A percentile compares a stretch with the other conserved stretches of the same genome.
Evolutionary conservation across 1,284 basidiomycete species (phyloP).

Genomic region (Cutaneotrichosporon mucoides): DNA sequence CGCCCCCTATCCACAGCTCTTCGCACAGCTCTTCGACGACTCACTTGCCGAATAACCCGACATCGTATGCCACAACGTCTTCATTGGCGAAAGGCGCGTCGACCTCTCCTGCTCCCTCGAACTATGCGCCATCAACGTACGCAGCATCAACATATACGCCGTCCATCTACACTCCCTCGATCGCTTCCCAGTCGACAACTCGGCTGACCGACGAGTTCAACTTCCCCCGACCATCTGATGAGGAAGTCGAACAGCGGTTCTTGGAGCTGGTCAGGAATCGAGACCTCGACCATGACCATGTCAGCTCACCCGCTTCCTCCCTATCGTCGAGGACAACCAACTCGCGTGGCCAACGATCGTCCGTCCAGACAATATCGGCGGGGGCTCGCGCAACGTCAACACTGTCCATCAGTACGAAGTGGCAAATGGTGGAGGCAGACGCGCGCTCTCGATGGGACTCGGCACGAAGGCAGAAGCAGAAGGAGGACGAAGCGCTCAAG

Average conservation of each 20-base stretch:
- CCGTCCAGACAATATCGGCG: conserved; percentile 19
- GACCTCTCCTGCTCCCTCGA: neutral
- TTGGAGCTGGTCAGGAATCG: conserved; percentile 66
- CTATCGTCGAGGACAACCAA: conserved; percentile 24
- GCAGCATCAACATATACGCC: conserved; percentile 5
- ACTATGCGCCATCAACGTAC: conserved; percentile 6
- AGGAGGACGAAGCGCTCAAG: conserved; percentile 55
- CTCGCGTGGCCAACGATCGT: conserved; percentile 7
- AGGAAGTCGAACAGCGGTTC: conserved; percentile 72
- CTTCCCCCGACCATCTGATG: conserved; percentile 60
- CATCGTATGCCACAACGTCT: neutral
- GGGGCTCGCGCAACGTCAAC: conserved; percentile 37
- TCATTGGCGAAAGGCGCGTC: neutral
- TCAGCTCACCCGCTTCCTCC: conserved; percentile 25
- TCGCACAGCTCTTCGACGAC: too few species aligned
- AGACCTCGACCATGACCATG: conserved; percentile 52
- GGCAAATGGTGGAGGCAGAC: conserved; percentile 83
- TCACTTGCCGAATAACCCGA: neutral
- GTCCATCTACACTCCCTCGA: conserved; percentile 2
- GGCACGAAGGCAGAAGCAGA: conserved; percentile 58
- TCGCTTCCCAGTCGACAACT: conserved; percentile 15
- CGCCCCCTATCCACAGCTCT: neutral
- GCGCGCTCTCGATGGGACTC: conserved; percentile 68
- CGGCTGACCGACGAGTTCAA: conserved; percentile 1
- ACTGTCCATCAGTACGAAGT: conserved; percentile 79